Evolutionary conservation across 805 yeast genomes (phyloP), one percentile per base, ranked within the genome.

Genomic region (Cyberlindnera euphorbiae): DNA sequence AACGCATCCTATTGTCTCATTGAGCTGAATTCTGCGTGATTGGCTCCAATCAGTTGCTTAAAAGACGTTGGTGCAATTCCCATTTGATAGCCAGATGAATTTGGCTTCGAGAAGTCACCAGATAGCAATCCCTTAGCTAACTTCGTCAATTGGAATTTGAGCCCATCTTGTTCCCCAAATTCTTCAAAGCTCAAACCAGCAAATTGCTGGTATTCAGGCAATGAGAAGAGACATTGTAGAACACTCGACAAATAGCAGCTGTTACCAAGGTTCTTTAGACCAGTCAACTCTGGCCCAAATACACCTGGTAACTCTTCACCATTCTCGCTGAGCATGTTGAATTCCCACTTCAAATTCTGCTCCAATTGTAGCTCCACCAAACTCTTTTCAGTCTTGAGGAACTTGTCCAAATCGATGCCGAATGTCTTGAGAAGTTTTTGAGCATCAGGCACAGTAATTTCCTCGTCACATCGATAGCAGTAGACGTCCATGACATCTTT

Each of bases 1-100:
- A 79, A 83, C 0, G 97, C 93, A 64, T 93, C 99, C 58, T 93
- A 98, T 56, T 93, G 99, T 48, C 79, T 76, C 70, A 80, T 84
- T 0, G 95, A 79, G 30, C 79, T 69, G 50, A 93, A 93, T 52
- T 93, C 98, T 13, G 68, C 67, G 57, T 93, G 94, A 25, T 76
- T 75, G 33, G 72, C 71, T 4, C 96, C 96, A 35, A 93, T 67
- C 17, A 87, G 63, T 8, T 75, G 64, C 56, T 90, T 90, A 60
- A 93, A 79, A 32, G 82, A 69, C 1, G 75, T 65, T 0, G 96
- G 96, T 35, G 76, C 73, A 14, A 93, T 69, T 5, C 97, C 97
- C 27, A 65, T 53, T 53, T 86, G 93, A 56, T 79, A 85, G 2
- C 58, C 55, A 6, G 46, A 51, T 3, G 35, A 44, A 42, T 71